Percentiles rank a stretch among this genome's conserved stretches.
Evolutionary conservation across 176 grass and related monocot species (phyloP).

Genomic region (Oryza meridionalis): DNA sequence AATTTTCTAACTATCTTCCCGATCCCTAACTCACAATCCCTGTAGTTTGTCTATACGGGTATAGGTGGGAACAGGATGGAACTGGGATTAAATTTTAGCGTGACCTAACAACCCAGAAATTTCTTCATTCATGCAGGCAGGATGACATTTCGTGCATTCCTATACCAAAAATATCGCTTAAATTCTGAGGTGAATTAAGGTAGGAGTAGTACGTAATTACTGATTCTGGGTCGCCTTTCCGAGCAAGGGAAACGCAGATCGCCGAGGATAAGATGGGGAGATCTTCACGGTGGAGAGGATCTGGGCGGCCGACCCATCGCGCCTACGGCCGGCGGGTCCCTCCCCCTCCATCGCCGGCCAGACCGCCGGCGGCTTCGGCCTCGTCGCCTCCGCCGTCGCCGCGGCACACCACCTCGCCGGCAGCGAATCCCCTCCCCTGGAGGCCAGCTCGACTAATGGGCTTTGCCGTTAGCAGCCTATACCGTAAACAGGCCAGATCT

Average conservation of each 20-base stretch:
- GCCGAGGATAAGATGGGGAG: background rate
- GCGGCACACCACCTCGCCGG: background rate
- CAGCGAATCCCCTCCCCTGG: background rate
- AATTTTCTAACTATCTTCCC: background rate
- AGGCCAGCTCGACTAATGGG: background rate
- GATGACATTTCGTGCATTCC: background rate
- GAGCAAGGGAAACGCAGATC: background rate
- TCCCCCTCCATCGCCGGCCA: background rate
- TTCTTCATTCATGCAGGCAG: background rate
- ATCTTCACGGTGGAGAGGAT: background rate
- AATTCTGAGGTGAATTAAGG: background rate
- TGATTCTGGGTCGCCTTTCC: background rate
- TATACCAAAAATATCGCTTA: background rate
- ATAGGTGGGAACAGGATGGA: background rate
- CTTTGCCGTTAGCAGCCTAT: background rate
- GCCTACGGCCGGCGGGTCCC: no score
- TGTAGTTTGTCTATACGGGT: background rate
- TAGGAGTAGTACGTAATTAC: background rate
- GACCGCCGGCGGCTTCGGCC: background rate
- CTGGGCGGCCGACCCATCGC: background rate
- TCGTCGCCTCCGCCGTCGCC: background rate
- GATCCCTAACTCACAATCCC: background rate
- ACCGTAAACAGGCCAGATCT: background rate
- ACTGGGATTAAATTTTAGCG: background rate
- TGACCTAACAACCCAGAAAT: background rate